Base-by-base conservation (phyloP, 352 stramenopile species). In the Ophiocytium majus region DNA sequence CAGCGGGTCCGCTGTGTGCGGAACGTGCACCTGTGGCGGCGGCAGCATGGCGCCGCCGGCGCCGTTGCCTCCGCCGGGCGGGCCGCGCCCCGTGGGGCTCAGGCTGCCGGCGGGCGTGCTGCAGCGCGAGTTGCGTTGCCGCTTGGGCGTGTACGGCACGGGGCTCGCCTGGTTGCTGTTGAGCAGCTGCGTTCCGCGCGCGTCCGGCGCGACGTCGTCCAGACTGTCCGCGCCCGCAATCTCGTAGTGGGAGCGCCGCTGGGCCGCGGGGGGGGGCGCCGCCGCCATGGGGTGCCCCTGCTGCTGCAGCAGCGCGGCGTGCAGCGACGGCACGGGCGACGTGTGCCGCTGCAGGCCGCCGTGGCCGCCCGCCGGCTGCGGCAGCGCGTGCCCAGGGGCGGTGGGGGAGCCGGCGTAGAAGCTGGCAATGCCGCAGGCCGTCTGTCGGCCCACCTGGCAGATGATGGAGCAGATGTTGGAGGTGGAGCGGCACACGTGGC, bases 391-490 rank as follows among this genome's bases (percentile, higher is more conserved):
- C 43, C 5, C n/a, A n/a, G n/a, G n/a, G n/a, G 43, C 43, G 43
- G 43, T 57, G 43, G 43, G 43, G 5, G 43, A 57, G 43, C 43
- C 43, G 5, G 43, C 14, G 43, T 14, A 57, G 43, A 57, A 57
- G 43, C 43, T 57, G 43, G 43, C 14, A 14, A 57, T 14, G 43
- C 43, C 43, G 14, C 43, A 57, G 43, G 5, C 43, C 43, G 43
- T 57, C 43, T 57, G 43, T 5, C 43, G 43, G 43, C 43, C 43
- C 35, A 88, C 79, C 19, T 85, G 49, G 57, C 84, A 82, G 50
- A 88, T 82, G 34, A 88, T 85, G 49, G 81, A 78, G 80, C 84
- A 88, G 50, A 88, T 88, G 74, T 85, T 88, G 74, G 50, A 80
- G 35, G 78, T 85, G 76, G 66, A 83, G 66, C 57, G 66, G 31